Percentiles rank a stretch among this genome's conserved stretches.
Evolutionary conservation across 2,329 filamentous ascomycete genomes (phyloP).

Genomic region (Rachicladosporium sp.): DNA sequence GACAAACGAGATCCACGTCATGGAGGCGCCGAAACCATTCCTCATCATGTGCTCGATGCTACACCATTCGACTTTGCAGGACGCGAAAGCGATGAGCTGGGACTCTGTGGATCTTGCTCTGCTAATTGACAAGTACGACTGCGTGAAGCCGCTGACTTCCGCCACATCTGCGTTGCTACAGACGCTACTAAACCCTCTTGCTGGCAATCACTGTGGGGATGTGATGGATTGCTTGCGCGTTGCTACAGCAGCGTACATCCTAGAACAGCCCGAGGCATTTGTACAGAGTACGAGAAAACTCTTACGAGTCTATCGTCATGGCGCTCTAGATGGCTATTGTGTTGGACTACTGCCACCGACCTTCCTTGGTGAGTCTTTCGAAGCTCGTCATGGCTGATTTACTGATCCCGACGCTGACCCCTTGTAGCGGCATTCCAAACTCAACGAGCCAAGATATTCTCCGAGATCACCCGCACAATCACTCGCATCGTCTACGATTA

Average conservation of each 20-base stretch:
- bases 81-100: background rate
- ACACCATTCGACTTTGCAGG: background rate
- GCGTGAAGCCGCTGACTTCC: background rate
- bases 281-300: conserved; percentile 5
- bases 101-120: conserved; percentile 6
- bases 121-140: conserved; percentile 10
- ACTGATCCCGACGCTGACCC: too few species aligned
- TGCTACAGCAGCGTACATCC: conserved; percentile 4
- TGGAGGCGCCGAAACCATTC: conserved; percentile 5
- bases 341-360: conserved; percentile 3
- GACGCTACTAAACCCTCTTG: too few species aligned
- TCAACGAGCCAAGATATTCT: conserved; percentile 1
- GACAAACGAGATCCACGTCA: conserved; percentile 6
- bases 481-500: conserved; percentile 2
- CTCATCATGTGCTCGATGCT: conserved; percentile 6
- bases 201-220: too few species aligned
- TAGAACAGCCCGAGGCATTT: conserved; percentile 8
- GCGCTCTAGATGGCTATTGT: background rate
- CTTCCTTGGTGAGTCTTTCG: background rate
- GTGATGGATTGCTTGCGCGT: background rate
- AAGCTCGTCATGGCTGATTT: too few species aligned
- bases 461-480: conserved; percentile 1
- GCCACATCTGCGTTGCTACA: background rate
- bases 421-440: conserved; percentile 1
- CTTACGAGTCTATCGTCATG: background rate